Conservation (phyloP, 1,284 basidiomycete species). For the Rhodotorula sp. region DNA sequence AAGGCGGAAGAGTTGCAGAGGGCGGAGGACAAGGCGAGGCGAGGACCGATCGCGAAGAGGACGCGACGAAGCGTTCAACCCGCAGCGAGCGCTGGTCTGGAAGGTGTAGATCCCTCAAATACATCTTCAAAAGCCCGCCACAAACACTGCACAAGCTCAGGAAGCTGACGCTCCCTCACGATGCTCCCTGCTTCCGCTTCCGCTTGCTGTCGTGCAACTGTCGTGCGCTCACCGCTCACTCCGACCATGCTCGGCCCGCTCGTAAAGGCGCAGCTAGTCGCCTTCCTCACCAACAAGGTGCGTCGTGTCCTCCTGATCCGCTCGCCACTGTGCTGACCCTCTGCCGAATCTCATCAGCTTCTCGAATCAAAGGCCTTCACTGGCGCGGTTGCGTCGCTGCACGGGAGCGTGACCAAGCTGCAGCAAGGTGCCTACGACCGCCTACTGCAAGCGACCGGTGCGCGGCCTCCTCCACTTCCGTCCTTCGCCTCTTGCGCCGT, state of each 20-base stretch:
- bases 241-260: slow-evolving; percentile 32
- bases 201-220: no score
- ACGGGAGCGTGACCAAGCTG: slow-evolving; percentile 10
- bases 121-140: no score
- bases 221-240: no score
- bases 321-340: not conserved
- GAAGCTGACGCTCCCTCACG: not conserved
- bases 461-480: not conserved
- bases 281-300: slow-evolving; percentile 33
- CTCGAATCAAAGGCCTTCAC: slow-evolving; percentile 21
- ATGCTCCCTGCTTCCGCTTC: not conserved
- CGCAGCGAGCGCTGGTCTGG: no score
- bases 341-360: not conserved
- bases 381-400: slow-evolving; percentile 14
- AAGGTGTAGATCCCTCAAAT: no score
- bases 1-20: no score
- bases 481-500: not conserved
- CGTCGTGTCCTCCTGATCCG: not conserved
- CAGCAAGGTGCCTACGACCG: slow-evolving; percentile 31
- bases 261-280: slow-evolving; percentile 31
- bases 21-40: no score
- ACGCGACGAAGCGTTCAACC: no score
- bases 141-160: not conserved
- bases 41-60: no score
- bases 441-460: slow-evolving; percentile 23